Percentiles rank a stretch among this genome's conserved stretches.
phyloP scores from a whole-genome alignment of 1,284 basidiomycete genomes.

The Malassezia slooffiae region DNA sequence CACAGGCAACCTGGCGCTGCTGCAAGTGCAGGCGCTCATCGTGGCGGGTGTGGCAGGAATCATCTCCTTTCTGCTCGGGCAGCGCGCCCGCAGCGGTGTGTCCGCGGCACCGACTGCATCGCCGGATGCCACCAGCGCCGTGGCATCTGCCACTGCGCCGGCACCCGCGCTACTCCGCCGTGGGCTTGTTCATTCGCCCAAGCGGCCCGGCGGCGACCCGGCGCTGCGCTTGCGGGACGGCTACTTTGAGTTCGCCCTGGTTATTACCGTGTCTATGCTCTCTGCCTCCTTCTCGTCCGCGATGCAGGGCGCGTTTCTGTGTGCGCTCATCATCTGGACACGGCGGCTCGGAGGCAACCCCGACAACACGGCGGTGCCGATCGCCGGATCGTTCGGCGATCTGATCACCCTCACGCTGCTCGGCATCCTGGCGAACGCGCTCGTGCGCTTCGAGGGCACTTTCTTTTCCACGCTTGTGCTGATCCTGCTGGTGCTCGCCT shows the following conservation, averaged over 20 bases:
- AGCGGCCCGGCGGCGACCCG: conserved; percentile 35
- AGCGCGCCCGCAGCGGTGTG: conserved; percentile 12
- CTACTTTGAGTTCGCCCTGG: conserved; percentile 59
- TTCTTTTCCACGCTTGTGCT: conserved; percentile 52
- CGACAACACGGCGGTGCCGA: conserved; percentile 87
- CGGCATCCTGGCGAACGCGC: conserved; percentile 40
- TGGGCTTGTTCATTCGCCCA: conserved; percentile 12
- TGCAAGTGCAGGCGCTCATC: conserved; percentile 85
- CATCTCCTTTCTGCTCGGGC: conserved; percentile 63
- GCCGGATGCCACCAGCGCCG: conserved; percentile 3
- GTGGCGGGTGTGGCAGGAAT: conserved; percentile 77
- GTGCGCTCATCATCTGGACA: conserved; percentile 67
- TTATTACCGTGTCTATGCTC: conserved; percentile 78
- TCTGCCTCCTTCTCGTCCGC: conserved; percentile 69
- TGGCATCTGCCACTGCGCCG: not conserved
- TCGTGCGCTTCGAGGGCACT: conserved; percentile 46
- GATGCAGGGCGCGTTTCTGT: conserved; percentile 85
- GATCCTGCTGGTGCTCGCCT: conserved; percentile 55
- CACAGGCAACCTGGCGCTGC: conserved; percentile 68
- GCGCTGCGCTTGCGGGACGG: conserved; percentile 41
- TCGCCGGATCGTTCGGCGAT: conserved; percentile 85
- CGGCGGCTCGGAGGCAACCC: conserved; percentile 68
- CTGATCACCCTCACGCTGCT: conserved; percentile 60
- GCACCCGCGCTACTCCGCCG: conserved; percentile 14
- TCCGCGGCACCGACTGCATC: not conserved